Evolutionary conservation across 1,284 basidiomycete genomes (phyloP).

Genomic region (Malassezia equina): DNA sequence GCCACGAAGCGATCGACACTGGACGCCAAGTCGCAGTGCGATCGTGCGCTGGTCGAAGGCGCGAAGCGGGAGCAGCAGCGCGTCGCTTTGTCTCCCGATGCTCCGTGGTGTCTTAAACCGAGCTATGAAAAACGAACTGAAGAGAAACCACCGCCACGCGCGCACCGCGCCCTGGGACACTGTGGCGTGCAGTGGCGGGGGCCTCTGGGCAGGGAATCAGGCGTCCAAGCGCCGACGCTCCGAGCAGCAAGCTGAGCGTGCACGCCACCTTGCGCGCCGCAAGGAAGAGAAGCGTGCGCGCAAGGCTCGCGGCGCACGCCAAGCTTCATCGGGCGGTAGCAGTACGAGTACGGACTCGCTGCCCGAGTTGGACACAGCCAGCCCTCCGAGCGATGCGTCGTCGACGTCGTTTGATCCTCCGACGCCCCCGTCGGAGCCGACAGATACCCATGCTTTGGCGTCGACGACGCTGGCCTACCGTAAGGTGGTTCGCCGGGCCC

Average conservation of each 20-base stretch:
- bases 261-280: constrained; percentile 6
- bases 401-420: constrained; percentile 1
- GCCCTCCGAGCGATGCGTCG: neutral
- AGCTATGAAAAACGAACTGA: constrained; percentile 19
- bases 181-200: neutral
- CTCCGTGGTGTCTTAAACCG: constrained; percentile 26
- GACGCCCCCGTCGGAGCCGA: neutral
- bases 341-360: neutral
- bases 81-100: constrained; percentile 15
- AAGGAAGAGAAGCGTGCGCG: constrained; percentile 16
- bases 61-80: constrained; percentile 22
- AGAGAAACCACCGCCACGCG: constrained; percentile 19
- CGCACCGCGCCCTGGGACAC: neutral
- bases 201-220: constrained; percentile 13
- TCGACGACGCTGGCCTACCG: constrained; percentile 7
- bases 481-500: neutral
- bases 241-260: constrained; percentile 8
- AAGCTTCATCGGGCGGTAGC: constrained; percentile 6
- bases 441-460: neutral
- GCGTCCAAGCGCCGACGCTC: neutral
- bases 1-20: neutral
- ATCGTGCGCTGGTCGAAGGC: constrained; percentile 19
- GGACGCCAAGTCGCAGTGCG: constrained; percentile 12
- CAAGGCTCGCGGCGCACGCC: constrained; percentile 11
- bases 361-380: neutral